Percentiles rank a stretch among this genome's conserved stretches.
Conservation (phyloP, 768 basidiomycete species). For the Agrocybe pediades region DNA sequence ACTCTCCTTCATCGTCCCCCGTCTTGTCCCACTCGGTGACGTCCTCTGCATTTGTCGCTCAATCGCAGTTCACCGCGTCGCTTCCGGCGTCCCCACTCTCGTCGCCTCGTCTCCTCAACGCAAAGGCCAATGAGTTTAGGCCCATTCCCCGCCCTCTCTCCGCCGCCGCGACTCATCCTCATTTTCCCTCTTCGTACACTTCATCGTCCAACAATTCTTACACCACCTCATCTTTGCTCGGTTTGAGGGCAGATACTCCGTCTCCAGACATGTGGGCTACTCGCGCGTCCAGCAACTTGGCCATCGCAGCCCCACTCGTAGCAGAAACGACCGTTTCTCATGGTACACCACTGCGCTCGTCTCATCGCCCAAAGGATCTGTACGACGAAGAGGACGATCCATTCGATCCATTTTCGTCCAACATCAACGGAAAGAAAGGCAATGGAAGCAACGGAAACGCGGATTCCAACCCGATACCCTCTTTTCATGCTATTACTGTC, state of each 20-base stretch:
- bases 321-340: no score
- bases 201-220: no score
- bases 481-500: slow-evolving; percentile 64
- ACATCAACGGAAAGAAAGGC: background rate
- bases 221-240: no score
- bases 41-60: slow-evolving; percentile 41
- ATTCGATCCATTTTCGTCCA: slow-evolving; percentile 74
- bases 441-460: background rate
- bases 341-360: slow-evolving; percentile 68
- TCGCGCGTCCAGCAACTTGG: no score
- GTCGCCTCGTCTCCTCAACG: slow-evolving; percentile 83
- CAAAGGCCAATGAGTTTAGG: slow-evolving; percentile 88
- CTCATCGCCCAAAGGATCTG: slow-evolving; percentile 52
- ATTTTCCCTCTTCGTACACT: no score
- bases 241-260: no score
- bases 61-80: slow-evolving; percentile 72
- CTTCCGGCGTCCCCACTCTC: slow-evolving; percentile 84
- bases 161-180: slow-evolving; percentile 58
- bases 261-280: no score
- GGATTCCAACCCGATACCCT: slow-evolving; percentile 44
- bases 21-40: slow-evolving; percentile 48
- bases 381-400: slow-evolving; percentile 81
- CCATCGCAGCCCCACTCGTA: no score
- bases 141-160: slow-evolving; percentile 82
- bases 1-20: slow-evolving; percentile 70